Conservation (phyloP, 1,284 basidiomycete genomes). For the Austroboletus rostrupii region DNA sequence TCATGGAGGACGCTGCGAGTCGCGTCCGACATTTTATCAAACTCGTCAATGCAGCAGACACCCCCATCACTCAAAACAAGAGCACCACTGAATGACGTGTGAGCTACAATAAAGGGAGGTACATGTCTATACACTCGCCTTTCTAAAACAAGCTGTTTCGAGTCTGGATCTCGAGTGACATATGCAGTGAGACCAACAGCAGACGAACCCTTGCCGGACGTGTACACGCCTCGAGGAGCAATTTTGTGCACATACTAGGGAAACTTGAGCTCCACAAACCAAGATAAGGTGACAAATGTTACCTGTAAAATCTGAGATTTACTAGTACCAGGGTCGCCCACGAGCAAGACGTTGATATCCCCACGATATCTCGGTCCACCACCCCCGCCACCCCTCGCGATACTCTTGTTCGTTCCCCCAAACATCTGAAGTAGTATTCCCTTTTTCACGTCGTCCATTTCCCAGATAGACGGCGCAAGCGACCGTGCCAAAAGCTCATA, state of each 20-base stretch:
- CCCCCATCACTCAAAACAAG: slow-evolving; percentile 96
- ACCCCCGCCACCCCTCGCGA: slow-evolving; percentile 87
- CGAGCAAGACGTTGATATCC: slow-evolving; percentile 95
- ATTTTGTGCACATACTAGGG: slow-evolving; percentile 96
- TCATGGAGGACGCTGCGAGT: slow-evolving; percentile 96
- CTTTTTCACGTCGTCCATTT: slow-evolving; percentile 99
- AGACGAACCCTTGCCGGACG: slow-evolving; percentile 96
- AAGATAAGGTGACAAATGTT: slow-evolving; percentile 11
- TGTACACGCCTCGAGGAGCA: slow-evolving; percentile 94
- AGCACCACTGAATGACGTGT: slow-evolving; percentile 65
- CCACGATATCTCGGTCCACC: slow-evolving; percentile 95
- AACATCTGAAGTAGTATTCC: slow-evolving; percentile 95
- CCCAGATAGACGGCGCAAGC: slow-evolving; percentile 94
- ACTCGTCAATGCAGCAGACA: slow-evolving; percentile 99
- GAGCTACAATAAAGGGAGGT: slow-evolving; percentile 1
- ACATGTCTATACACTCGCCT: slow-evolving; percentile 47
- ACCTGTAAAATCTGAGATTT: slow-evolving; percentile 94
- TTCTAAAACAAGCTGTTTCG: slow-evolving; percentile 95
- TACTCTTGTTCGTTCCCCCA: slow-evolving; percentile 96
- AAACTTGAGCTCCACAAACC: neutral
- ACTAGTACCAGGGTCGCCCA: slow-evolving; percentile 97
- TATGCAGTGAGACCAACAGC: slow-evolving; percentile 98
- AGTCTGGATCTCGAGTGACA: slow-evolving; percentile 96
- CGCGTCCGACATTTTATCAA: slow-evolving; percentile 98
- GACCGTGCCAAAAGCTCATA: slow-evolving; percentile 86